Evolutionary conservation across 371 early-diverging fungal genomes (phyloP), one percentile per base, ranked within the genome.

Genomic region (Synchytrium microbalum): DNA sequence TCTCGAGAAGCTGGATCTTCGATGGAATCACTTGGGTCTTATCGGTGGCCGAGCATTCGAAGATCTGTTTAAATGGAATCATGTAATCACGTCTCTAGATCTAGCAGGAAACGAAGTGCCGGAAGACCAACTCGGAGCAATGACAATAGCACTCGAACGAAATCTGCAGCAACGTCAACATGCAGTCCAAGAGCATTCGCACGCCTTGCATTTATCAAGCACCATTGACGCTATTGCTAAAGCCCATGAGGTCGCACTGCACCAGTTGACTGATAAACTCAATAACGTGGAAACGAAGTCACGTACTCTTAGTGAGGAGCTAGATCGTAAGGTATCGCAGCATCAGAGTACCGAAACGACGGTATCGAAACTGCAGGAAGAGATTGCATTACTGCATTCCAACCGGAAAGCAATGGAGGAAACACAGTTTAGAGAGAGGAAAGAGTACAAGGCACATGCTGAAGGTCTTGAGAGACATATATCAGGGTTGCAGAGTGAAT

Each of bases 1-100:
- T 1, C 69, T 82, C 46, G 13, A 54, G 46, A 52, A 53, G 30
- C 64, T 59, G 74, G 80, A 82, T 65, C 58, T 80, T 38, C 63
- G 81, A 16, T 82, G 83, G 83, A 82, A 82, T 63, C 74, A 73
- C 54, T 68, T 65, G 2, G 83, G 83, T 13, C 59, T 79, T 16
- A 57, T 76, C 8, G 83, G 83, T 2, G 75, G 79, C 3, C 60
- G 71, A 23, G 78, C 78, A 1, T 66, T 82, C n/a, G 66, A 70
- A 0, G 77, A 79, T 58, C 63, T 72, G 31, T 53, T 82, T 19
- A 69, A 79, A 54, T 75, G 71, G 70, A 82, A 82, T 66, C 59
- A 54, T 29, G 64, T 66, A 16, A 28, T 82, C 8, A 64, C 66
- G 14, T 68, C 71, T 23, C 46, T 82, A 24, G 69, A 72, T 14